Conservation (phyloP, 2,329 filamentous ascomycete genomes). For the Myriangium duriaei region DNA sequence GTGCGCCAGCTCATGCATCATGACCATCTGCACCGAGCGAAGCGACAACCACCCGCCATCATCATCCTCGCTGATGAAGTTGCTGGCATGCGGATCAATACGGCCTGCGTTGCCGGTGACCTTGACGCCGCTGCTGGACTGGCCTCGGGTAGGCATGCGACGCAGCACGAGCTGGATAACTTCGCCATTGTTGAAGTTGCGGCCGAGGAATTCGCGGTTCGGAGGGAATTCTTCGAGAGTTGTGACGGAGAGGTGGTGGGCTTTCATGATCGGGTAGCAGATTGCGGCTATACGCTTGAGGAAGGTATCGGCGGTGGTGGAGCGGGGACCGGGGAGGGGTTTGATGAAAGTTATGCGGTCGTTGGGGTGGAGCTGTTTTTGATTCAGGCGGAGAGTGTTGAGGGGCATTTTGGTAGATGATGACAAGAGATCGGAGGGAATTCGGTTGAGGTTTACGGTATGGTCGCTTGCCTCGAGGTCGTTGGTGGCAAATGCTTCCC, state of each 20-base stretch:
- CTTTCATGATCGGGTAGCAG: slow-evolving; percentile 51
- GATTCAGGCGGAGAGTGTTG: slow-evolving; percentile 9
- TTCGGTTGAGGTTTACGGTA: too few relatives aligned
- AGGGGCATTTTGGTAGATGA: slow-evolving; percentile 3
- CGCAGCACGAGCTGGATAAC: slow-evolving; percentile 72
- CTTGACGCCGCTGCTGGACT: background rate
- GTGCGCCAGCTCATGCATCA: slow-evolving; percentile 86
- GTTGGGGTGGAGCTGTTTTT: slow-evolving; percentile 42
- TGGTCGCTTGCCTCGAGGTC: too few relatives aligned
- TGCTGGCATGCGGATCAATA: slow-evolving; percentile 4
- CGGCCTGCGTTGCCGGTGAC: slow-evolving; percentile 4
- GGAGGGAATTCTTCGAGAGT: slow-evolving; percentile 67
- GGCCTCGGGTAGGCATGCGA: slow-evolving; percentile 23
- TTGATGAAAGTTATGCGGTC: slow-evolving; percentile 76
- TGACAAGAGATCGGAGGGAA: background rate
- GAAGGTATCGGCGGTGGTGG: slow-evolving; percentile 50
- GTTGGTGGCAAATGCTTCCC: slow-evolving; percentile 4
- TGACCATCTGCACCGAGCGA: slow-evolving; percentile 79
- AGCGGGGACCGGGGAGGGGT: slow-evolving; percentile 48
- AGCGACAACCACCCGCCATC: slow-evolving; percentile 62
- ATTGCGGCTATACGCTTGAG: slow-evolving; percentile 68
- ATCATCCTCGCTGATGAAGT: slow-evolving; percentile 6
- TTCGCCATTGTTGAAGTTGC: slow-evolving; percentile 84
- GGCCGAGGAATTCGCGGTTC: slow-evolving; percentile 71
- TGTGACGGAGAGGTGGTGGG: slow-evolving; percentile 34